Percentiles rank a stretch among this genome's conserved stretches.
Evolutionary conservation across 2,329 filamentous ascomycete genomes (phyloP).

Genomic region (Niveomyces coronatus): DNA sequence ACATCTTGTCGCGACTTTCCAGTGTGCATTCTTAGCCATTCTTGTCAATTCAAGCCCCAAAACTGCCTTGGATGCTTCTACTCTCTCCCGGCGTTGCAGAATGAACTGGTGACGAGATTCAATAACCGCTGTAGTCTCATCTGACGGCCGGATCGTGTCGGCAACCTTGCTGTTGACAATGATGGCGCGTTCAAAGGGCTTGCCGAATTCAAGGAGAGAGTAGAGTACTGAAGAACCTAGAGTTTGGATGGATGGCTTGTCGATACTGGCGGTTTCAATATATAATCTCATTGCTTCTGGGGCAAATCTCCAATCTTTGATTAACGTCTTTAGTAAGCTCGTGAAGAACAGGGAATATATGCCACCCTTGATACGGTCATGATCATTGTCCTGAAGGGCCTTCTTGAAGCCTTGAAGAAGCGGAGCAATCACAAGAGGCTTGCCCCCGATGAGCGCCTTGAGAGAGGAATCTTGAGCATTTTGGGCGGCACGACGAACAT

Average conservation of each 20-base stretch:
- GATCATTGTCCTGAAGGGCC: slow-evolving; percentile 70
- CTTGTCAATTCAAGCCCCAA: slow-evolving; percentile 75
- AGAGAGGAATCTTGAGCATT: slow-evolving; percentile 86
- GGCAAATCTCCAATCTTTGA: slow-evolving; percentile 90
- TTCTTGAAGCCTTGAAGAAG: slow-evolving; percentile 68
- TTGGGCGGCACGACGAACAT: slow-evolving; percentile 90
- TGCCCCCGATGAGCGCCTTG: slow-evolving; percentile 79
- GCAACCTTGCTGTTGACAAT: slow-evolving; percentile 65
- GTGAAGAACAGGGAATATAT: slow-evolving; percentile 88
- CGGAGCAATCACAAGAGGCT: slow-evolving; percentile 81
- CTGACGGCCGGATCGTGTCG: slow-evolving; percentile 57
- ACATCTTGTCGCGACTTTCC: slow-evolving; percentile 89
- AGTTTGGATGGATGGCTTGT: slow-evolving; percentile 90
- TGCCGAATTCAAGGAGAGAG: slow-evolving; percentile 84
- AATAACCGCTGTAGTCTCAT: slow-evolving; percentile 53
- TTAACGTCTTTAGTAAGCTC: slow-evolving; percentile 75
- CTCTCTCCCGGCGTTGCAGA: slow-evolving; percentile 59
- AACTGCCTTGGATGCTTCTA: slow-evolving; percentile 74
- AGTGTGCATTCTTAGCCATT: slow-evolving; percentile 71
- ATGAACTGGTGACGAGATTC: slow-evolving; percentile 57
- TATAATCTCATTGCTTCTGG: slow-evolving; percentile 84
- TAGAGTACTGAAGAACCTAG: slow-evolving; percentile 74
- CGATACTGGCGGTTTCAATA: slow-evolving; percentile 78
- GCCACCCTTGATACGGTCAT: slow-evolving; percentile 86
- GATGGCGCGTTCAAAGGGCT: slow-evolving; percentile 76